Evolutionary conservation across 2,329 filamentous ascomycete species (phyloP), one percentile per base, ranked within the genome.

Genomic region (Orbilia javanica): DNA sequence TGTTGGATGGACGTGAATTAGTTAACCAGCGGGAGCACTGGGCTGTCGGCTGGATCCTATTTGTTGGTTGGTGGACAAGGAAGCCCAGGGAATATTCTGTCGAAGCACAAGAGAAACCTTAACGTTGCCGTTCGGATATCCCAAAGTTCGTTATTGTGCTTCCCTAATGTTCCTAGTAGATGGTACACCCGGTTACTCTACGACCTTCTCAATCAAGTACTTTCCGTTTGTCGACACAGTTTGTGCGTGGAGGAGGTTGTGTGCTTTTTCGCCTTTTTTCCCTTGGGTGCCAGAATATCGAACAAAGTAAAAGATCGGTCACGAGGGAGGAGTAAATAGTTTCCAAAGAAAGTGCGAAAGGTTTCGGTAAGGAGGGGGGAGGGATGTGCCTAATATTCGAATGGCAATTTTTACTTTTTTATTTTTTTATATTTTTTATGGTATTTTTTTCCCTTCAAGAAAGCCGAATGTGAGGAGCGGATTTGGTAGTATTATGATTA

Each of bases 191-290:
- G 65, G 72, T 44, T 76, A 52, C 72, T 76, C 72, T 76, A 76
- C 72, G 72, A 76, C 72, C 65, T 76, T 76, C 72, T 76, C 65
- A 70, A 76, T 76, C 72, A 76, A 76, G 72, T 55, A 76, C 46
- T 76, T 60, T 70, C 72, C 72, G 64, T 76, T 70, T 67, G 55
- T 69, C 65, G 72, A 76, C 55, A 62, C 27, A 42, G 20, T 22
- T 62, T 39, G 64, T 73, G 34, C 20, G 36, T 39, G 63, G n/a
- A n/a, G n/a, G n/a, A 42, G 55, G 52, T 57, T 39, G 55, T 34
- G 52, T 76, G 71, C 20, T 39, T 65, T 25, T 66, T 44, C 15
- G 65, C 18, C 36, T 64, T 64, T 48, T 64, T 64, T 55, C 31
- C 53, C 46, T 68, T 39, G 10, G 65, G 29, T 27, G 34, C 34